Base-by-base conservation (phyloP, 306 rosid genomes). In the Prinsepia uniflora region DNA sequence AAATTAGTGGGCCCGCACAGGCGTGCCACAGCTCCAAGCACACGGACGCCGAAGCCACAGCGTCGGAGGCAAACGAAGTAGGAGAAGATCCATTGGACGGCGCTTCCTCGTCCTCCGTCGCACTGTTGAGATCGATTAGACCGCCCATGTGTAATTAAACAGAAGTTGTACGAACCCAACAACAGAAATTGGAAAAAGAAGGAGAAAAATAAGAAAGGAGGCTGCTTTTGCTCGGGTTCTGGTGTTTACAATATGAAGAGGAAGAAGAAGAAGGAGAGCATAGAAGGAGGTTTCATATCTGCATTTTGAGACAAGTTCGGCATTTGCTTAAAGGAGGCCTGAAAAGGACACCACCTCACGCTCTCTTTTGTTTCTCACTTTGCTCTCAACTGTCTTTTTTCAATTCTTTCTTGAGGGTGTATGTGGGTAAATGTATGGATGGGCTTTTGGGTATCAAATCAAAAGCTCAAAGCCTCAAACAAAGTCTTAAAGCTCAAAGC, bases 21-120 rank as follows among this genome's bases (percentile, higher is more conserved):
- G 99, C 99, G 75, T 95, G 99, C 99, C 97, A 95, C 3, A 95
- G 88, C 80, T 95, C 97, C 89, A 95, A 80, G 81, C 99, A 91
- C 69, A 91, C 91, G 8, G 98, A 79, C 43, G 88, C 72, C 5
- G 81, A 52, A 24, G 83, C 80, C 10, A 76, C 17, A 65, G 69
- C 74, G 30, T 86, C 87, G 0, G 96, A 86, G 15, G 74, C 88
- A 66, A 85, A 80, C 24, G 91, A 78, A 5, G 88, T 72, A 0
- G 91, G 74, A 69, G 91, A 78, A 15, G 90, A 80, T 59, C 68
- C 82, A 20, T 89, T 78, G 4, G 89, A 83, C 11, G 88, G 90
- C 34, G 97, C 67, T 76, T 91, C 96, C 54, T 89, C 97, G 19
- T 91, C 96, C 81, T 91, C 99, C 0, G 92, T 89, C 18, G 96